Conservation (phyloP, 352 stramenopile genomes). For the Phytophthora palmivora region DNA sequence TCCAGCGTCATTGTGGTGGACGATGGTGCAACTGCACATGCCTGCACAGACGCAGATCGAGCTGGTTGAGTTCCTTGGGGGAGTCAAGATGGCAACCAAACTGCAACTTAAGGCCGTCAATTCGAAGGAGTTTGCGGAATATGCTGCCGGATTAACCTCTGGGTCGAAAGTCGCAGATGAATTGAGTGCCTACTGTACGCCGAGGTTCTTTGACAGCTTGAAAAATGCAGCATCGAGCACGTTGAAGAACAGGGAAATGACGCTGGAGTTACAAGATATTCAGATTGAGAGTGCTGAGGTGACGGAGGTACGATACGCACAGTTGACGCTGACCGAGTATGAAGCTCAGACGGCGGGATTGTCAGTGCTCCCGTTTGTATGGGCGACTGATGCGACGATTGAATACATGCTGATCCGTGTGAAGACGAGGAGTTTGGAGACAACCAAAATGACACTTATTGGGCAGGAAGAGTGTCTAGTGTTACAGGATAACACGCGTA, state of each 20-base stretch:
- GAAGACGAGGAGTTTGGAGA: conserved; percentile 44
- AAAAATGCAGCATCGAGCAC: conserved; percentile 27
- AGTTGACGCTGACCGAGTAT: conserved; percentile 45
- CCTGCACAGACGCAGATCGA: conserved; percentile 38
- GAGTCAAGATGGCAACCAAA: conserved; percentile 35
- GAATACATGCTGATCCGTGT: conserved; percentile 50
- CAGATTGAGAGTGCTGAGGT: conserved; percentile 38
- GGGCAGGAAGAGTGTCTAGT: conserved; percentile 45
- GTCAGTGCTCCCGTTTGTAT: conserved; percentile 19
- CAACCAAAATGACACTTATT: conserved; percentile 50
- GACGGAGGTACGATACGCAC: conserved; percentile 33
- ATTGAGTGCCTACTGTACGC: conserved; percentile 38
- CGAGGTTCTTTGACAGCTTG: conserved; percentile 36
- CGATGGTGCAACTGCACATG: conserved; percentile 49
- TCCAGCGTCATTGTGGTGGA: conserved; percentile 32
- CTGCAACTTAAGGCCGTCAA: conserved; percentile 44
- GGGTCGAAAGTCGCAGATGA: conserved; percentile 19
- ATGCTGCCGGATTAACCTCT: conserved; percentile 19
- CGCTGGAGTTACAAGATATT: conserved; percentile 49
- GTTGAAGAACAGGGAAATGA: conserved; percentile 38
- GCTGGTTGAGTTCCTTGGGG: conserved; percentile 49
- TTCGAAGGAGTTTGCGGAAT: conserved; percentile 44
- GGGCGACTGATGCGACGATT: conserved; percentile 37
- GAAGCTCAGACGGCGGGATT: conserved; percentile 30
- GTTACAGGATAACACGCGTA: conserved; percentile 46